Percentiles rank a stretch among this genome's conserved stretches.
Conservation (phyloP, 2,329 filamentous ascomycete species). For the Fusarium brevicatenulatum region DNA sequence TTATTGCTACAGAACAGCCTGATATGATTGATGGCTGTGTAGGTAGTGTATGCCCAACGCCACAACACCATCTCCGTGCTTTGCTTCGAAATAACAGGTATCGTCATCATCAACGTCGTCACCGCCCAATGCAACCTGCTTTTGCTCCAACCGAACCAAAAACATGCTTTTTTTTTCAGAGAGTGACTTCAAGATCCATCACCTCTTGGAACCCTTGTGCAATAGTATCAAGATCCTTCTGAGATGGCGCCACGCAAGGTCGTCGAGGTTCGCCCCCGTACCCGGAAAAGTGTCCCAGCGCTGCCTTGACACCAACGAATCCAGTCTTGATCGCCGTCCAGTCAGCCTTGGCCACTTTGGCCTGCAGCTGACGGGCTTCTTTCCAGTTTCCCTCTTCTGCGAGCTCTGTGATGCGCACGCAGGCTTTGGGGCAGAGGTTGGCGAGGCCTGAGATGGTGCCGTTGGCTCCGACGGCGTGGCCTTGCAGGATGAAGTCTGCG, state of each 20-base stretch:
- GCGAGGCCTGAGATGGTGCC: constrained; percentile 55
- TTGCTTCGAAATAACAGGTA: constrained; percentile 23
- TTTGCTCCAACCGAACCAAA: not conserved
- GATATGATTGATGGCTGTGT: constrained; percentile 7
- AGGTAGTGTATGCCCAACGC: constrained; percentile 29
- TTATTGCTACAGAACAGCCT: constrained; percentile 33
- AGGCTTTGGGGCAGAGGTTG: constrained; percentile 53
- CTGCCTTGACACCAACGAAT: constrained; percentile 60
- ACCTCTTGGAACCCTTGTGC: constrained; percentile 51
- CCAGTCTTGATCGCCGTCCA: constrained; percentile 60
- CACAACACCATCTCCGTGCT: constrained; percentile 38
- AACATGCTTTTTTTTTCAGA: constrained; percentile 26
- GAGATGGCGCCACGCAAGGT: constrained; percentile 51
- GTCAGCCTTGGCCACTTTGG: constrained; percentile 56
- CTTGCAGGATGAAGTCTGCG: constrained; percentile 55
- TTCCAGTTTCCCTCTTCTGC: constrained; percentile 47
- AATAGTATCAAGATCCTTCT: constrained; percentile 49
- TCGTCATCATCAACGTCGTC: constrained; percentile 32
- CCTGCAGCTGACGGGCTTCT: constrained; percentile 52
- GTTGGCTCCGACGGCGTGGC: constrained; percentile 52
- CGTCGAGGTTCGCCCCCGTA: constrained; percentile 53
- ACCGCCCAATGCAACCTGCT: constrained; percentile 25
- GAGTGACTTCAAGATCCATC: constrained; percentile 45
- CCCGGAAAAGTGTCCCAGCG: constrained; percentile 53
- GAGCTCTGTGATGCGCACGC: constrained; percentile 49